phyloP scores from a whole-genome alignment of 805 yeast genomes.

The Candida bentonensis region DNA sequence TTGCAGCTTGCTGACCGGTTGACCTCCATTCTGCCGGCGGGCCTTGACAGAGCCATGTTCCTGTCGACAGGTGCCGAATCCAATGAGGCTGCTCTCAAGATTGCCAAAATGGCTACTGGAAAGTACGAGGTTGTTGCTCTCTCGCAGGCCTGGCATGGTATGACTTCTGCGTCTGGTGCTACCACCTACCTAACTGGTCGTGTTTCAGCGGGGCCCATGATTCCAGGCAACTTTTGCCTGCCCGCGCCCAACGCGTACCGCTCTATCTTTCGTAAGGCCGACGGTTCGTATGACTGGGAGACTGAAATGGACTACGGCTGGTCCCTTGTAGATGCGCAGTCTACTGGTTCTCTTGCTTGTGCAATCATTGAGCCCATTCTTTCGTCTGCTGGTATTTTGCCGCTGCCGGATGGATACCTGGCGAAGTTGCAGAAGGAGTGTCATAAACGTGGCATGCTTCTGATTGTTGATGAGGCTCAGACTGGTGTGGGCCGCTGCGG shows the following conservation, averaged over 20 bases:
- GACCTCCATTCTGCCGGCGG: neutral
- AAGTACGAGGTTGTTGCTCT: neutral
- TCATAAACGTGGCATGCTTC: neutral
- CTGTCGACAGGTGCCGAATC: neutral
- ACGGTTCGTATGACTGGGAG: neutral
- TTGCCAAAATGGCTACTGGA: neutral
- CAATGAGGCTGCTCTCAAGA: constrained; percentile 1
- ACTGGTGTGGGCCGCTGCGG: neutral
- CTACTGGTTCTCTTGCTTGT: neutral
- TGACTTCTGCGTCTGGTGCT: constrained; percentile 1
- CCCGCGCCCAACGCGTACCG: neutral
- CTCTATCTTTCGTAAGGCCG: constrained; percentile 1
- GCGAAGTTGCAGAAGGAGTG: neutral
- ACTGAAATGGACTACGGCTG: neutral
- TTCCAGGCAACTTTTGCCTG: neutral
- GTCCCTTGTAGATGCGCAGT: neutral
- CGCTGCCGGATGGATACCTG: neutral
- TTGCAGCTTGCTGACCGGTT: neutral
- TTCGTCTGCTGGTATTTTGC: neutral
- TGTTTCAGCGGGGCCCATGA: neutral
- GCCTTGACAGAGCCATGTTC: neutral
- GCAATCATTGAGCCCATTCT: neutral
- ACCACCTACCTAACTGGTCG: constrained; percentile 1
- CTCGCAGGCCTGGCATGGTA: neutral
- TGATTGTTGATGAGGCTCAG: constrained; percentile 1